Evolutionary conservation across 257 asterid species (phyloP), one percentile per base, ranked within the genome.

Genomic region (Anisodus tanguticus): DNA sequence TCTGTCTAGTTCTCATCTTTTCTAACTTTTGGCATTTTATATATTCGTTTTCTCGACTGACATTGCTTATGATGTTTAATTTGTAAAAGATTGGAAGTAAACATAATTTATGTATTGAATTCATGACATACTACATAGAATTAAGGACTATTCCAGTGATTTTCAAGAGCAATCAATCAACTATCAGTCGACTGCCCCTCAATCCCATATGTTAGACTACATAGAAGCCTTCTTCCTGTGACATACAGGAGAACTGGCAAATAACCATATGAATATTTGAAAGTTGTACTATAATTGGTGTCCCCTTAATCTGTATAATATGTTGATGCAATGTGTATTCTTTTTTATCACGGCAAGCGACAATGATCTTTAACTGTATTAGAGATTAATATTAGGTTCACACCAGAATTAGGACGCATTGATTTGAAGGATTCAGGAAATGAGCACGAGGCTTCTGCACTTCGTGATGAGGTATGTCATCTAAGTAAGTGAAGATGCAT

Each of bases 381-480:
- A 67, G 69, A 68, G 51, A 43, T n/a, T 45, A 4, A 77, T 64
- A 89, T 89, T 90, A 97, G 99, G 93, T 92, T 91, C 74, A 54
- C 86, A 79, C 89, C 95, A 82, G 97, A 93, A 86, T 87, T 92
- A 53, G 94, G 97, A 51, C 94, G 90, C 39, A 80, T 80, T 82
- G 95, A 90, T 85, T 83, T 87, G 80, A 93, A 94, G 87, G 94
- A 87, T 88, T 90, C 98, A 26, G 97, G 91, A 86, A 90, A 91
- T 90, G 94, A 89, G 89, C 93, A 88, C 1, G 98, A 93, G 87
- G 90, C 97, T 84, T 93, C 97, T 87, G 97, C 95, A 55, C 99
- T 97, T 88, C 97, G 91, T 70, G 99, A 97, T 90, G 99, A 97
- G 90, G 99, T 97, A 93, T 67, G 94, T 58, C 63, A 72, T 83